Percentiles rank a stretch among this genome's conserved stretches.
Conservation (phyloP, 768 basidiomycete species). For the Mycena floridula region DNA sequence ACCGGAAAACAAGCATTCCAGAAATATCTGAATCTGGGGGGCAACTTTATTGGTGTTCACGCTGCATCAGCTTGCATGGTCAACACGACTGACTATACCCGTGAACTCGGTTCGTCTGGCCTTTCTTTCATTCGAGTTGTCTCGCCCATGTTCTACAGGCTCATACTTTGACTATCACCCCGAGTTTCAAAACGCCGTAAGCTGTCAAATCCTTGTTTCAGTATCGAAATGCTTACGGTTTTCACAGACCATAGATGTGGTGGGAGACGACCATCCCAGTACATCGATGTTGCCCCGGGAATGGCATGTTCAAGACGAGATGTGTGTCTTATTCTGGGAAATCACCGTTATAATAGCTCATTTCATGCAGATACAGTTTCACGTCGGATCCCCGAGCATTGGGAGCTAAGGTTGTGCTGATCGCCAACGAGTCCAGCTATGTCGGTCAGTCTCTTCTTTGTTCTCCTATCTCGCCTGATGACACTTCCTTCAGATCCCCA, state of each 20-base stretch:
- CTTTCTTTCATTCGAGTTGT: not conserved
- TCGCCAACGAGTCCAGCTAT: constrained; percentile 63
- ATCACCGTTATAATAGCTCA: no score
- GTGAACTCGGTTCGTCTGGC: constrained; percentile 44
- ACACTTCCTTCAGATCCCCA: no score
- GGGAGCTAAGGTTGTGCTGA: constrained; percentile 57
- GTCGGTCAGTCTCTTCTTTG: constrained; percentile 28
- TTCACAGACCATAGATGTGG: constrained; percentile 49
- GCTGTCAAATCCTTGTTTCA: constrained; percentile 12
- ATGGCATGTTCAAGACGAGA: constrained; percentile 56
- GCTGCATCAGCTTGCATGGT: constrained; percentile 56
- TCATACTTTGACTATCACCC: constrained; percentile 73
- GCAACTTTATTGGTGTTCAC: constrained; percentile 68
- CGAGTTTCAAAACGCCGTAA: constrained; percentile 55
- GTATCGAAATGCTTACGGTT: not conserved
- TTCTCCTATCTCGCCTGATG: not conserved
- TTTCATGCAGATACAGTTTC: constrained; percentile 54
- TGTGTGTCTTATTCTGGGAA: constrained; percentile 34
- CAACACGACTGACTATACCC: constrained; percentile 50
- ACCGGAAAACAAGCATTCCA: constrained; percentile 56
- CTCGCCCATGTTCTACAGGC: constrained; percentile 24
- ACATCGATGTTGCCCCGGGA: constrained; percentile 43
- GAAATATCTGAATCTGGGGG: constrained; percentile 58
- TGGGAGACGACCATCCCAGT: constrained; percentile 56
- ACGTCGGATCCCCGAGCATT: constrained; percentile 60